Evolutionary conservation across 108 stramenopile genomes (phyloP), one percentile per base, ranked within the genome.

Genomic region (Poteriospumella lacustris): DNA sequence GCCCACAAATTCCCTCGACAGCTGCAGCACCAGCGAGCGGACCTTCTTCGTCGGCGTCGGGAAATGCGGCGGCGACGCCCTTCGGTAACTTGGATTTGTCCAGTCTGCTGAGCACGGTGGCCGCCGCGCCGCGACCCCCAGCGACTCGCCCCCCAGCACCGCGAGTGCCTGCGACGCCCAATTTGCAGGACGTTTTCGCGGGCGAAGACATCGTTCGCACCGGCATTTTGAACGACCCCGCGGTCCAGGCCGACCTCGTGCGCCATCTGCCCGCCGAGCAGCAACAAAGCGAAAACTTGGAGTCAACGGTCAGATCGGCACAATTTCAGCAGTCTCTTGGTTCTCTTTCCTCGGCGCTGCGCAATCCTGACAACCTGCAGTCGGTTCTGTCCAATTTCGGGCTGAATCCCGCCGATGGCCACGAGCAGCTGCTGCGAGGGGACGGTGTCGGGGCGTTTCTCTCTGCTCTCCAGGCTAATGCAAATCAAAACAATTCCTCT

Each of bases 291-390:
- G 76, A 82, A 44, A 70, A 82, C 52, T 68, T 84, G 34, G 19
- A 44, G 41, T 41, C 42, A 31, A 76, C 73, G 31, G 42, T 82
- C 15, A 78, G 80, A n/a, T 81, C 82, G 77, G 82, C 85, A 0
- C 85, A 81, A 56, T 79, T 85, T 19, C 80, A 77, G 52, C 83
- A 83, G 33, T 75, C 80, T 28, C 34, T 85, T 0, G 77, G 44
- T 0, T 38, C 75, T 31, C 76, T 85, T 28, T 43, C 77, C 29
- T 39, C 31, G 1, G 85, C 82, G 3, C 59, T 85, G 34, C 77
- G 68, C 76, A 70, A 81, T 75, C 40, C 77, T 24, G 82, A 83
- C 15, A 81, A 83, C 42, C 81, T 83, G 24, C 77, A 83, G 68
- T 33, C 40, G 38, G 64, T 83, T 60, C 78, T 83, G 82, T 52